These are phyloP conservation scores for Plasmodium coatneyi DNA, from an alignment of 169 alveolate genomes.

Conservation along the genomic window DNA sequence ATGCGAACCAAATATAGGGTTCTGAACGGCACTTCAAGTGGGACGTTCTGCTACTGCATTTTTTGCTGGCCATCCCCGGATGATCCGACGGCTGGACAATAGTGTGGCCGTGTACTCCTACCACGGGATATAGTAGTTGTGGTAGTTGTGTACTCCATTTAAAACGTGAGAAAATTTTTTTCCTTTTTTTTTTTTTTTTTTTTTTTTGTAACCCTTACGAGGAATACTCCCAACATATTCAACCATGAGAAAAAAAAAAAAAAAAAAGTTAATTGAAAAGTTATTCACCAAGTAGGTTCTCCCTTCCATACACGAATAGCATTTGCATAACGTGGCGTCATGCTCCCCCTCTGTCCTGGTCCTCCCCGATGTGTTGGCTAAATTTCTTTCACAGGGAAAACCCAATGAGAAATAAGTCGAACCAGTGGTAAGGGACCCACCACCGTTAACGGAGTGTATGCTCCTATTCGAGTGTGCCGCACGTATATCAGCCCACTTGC, in stretches of 20 bases:
- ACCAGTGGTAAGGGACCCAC: neutral
- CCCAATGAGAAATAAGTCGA: neutral
- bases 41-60: neutral
- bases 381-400: neutral
- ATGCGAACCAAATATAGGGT: neutral
- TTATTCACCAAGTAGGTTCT: neutral
- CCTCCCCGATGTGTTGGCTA: neutral
- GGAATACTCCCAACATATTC: neutral
- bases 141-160: neutral
- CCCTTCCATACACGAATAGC: neutral
- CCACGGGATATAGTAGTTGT: neutral
- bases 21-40: neutral
- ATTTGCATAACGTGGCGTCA: neutral
- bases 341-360: neutral
- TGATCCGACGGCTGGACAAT: neutral
- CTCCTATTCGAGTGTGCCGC: neutral
- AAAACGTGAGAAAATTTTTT: neutral
- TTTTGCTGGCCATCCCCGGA: neutral
- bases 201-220: neutral
- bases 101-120: neutral
- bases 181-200: too few relatives aligned
- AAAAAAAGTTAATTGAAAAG: neutral
- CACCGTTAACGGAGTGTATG: neutral
- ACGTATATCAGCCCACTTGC: neutral
- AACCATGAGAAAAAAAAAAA: neutral